Base-by-base conservation (phyloP, 768 basidiomycete genomes). In the Tricholoma furcatifolium region DNA sequence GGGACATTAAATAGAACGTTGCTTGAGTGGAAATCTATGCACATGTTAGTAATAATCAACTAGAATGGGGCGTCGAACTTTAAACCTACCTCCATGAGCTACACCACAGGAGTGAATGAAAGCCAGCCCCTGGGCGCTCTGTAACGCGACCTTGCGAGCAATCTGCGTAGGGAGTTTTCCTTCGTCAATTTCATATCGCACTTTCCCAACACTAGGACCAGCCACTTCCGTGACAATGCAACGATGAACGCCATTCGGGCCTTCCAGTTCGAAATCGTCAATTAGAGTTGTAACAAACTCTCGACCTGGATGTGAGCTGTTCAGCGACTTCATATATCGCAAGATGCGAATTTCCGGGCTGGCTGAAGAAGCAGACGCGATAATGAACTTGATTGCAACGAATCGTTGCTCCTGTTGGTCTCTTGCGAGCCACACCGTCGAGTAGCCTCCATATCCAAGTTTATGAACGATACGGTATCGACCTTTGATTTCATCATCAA, bases 221-320 rank as follows among this genome's bases (percentile, higher is more conserved):
- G 91, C 77, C 6, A 87, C 84, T 66, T 93, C 88, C 61, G 87
- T 84, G 15, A 89, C 84, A 80, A 93, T 87, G 75, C 90, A 92
- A 53, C 89, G 83, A 68, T 93, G 89, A 17, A 72, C 77, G 20
- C 89, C 91, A 68, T 88, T 87, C 6, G 86, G 87, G 2, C 90
- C 88, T 47, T 82, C 78, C 67, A 88, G 84, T 35, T 77, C 74
- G 68, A 92, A 93, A 61, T 88, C 81, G 67, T 92, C 89, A 42
- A 91, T 80, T 58, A 92, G 81, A 41, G 24, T 82, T 82, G 65
- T 86, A 83, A 69, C 57, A 54, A 73, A 67, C 40, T 78, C 69
- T 17, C 73, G 68, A 61, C 75, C 67, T 14, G 70, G 57, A n/a
- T 45, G 47, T 9, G 47, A 18, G 14, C 18, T n/a, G 4, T 44